Evolutionary conservation across 2,329 filamentous ascomycete species (phyloP), one percentile per base, ranked within the genome.

Genomic region (Aspergillus ruber): DNA sequence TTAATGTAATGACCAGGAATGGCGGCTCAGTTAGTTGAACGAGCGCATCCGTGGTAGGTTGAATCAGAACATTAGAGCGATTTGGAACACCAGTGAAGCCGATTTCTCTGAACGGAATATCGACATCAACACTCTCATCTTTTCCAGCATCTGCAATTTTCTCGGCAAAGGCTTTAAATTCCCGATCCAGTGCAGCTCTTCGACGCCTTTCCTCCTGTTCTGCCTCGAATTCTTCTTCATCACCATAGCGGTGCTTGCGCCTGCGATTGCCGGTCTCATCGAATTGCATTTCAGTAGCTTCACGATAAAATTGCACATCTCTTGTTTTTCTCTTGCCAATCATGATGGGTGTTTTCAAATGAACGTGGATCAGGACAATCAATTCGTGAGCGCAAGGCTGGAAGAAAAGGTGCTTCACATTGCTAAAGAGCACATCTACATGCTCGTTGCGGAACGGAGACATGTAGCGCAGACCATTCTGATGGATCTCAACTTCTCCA

Each of bases 321-420:
- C 93, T 96, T 9, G 93, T 95, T 81, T 98, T 98, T 75, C 95
- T 94, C 78, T 95, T 97, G 51, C 93, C 93, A 53, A 98, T 87
- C 69, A 98, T 90, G 66, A 98, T 97, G 2, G 93, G 93, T 52
- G 96, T 95, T 73, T 95, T 96, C 43, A 98, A 81, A 67, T 98
- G 93, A 48, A 98, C 87, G 68, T 98, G 93, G 57, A 98, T 96
- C 60, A 98, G 88, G 56, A 98, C 94, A 56, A 98, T 95, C 61
- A 98, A 75, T 68, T 98, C 93, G 62, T 95, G 89, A 59, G 90
- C 86, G 62, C 90, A 97, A 23, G 94, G 93, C 69, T 98, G 93
- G 77, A 98, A 98, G 77, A 98, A 98, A 2, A 98, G 78, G 66
- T 98, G 93, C 69, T 95, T 94, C 67, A 98, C 88, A 72, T 98